Evolutionary conservation across 2,329 filamentous ascomycete species (phyloP).

Genomic region (Didymosphaeria variabile): DNA sequence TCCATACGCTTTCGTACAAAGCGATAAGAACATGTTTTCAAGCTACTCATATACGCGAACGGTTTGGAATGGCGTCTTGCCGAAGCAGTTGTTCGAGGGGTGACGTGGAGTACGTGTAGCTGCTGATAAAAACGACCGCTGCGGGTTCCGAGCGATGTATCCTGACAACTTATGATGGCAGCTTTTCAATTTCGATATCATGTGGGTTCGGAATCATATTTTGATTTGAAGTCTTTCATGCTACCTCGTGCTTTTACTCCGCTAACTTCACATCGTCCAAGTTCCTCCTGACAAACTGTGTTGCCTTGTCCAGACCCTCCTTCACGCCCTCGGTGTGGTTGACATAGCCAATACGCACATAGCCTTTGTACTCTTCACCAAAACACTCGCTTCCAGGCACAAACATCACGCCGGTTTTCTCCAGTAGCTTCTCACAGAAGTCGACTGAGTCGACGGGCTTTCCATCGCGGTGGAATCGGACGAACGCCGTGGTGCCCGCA

Average conservation of each 20-base stretch:
- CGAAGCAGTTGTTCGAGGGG: too few relatives aligned
- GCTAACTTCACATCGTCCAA: slow-evolving; percentile 61
- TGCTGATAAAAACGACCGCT: too few relatives aligned
- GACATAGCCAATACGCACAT: slow-evolving; percentile 80
- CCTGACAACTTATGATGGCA: not conserved
- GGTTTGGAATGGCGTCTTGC: too few relatives aligned
- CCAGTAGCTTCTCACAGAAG: slow-evolving; percentile 74
- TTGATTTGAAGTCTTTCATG: not conserved
- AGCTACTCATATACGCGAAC: too few relatives aligned
- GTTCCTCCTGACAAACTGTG: slow-evolving; percentile 64
- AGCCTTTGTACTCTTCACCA: slow-evolving; percentile 75
- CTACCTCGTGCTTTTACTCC: slow-evolving; percentile 23
- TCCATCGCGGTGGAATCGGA: slow-evolving; percentile 71
- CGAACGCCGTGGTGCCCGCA: slow-evolving; percentile 81
- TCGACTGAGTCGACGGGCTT: slow-evolving; percentile 74
- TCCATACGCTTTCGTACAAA: too few relatives aligned
- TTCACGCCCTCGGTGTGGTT: slow-evolving; percentile 74
- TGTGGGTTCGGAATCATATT: not conserved
- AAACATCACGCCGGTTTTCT: slow-evolving; percentile 76
- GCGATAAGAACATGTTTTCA: too few relatives aligned
- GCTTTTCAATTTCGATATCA: not conserved
- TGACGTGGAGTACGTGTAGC: too few relatives aligned
- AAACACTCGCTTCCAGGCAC: slow-evolving; percentile 79
- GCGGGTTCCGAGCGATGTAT: too few relatives aligned
- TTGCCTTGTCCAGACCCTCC: slow-evolving; percentile 67